A percentile compares a stretch with the other conserved stretches of the same genome.
phyloP scores from a whole-genome alignment of 164 flowering plant genomes.

The Vitis labrusca region DNA sequence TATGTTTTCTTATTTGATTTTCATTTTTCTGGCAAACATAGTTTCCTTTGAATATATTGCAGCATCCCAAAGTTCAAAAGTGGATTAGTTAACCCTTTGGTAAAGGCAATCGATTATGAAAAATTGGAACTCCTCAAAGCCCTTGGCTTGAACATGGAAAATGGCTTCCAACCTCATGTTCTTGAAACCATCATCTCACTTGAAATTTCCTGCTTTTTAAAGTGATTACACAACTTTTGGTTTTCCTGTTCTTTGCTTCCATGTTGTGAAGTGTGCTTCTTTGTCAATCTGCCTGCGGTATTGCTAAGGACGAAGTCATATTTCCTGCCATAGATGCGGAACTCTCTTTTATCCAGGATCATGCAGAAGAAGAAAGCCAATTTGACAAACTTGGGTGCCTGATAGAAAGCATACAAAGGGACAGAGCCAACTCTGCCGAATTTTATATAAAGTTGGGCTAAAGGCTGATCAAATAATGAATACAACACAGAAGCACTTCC shows the following conservation, averaged over 20 bases:
- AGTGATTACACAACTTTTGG: too few species aligned
- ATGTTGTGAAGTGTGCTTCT: neutral
- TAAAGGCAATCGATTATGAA: too few species aligned
- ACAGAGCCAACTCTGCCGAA: conserved; percentile 66
- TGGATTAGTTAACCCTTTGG: too few species aligned
- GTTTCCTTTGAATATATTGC: neutral
- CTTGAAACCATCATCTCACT: too few species aligned
- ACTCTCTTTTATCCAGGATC: conserved; percentile 81
- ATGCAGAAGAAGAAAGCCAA: conserved; percentile 85
- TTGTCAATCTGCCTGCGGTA: conserved; percentile 56
- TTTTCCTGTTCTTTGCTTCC: neutral
- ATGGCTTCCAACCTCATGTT: too few species aligned
- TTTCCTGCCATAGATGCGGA: conserved; percentile 93
- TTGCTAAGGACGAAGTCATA: conserved; percentile 93
- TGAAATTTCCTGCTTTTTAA: too few species aligned
- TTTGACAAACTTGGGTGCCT: conserved; percentile 76
- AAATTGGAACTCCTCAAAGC: too few species aligned
- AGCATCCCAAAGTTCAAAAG: too few species aligned
- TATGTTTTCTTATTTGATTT: conserved; percentile 63
- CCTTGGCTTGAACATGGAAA: too few species aligned
- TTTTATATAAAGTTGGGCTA: conserved; percentile 65
- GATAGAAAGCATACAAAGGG: conserved; percentile 81
- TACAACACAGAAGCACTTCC: conserved; percentile 73
- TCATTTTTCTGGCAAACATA: conserved; percentile 84
- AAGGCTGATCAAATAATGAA: conserved; percentile 87